Conservation (phyloP, 2,329 filamentous ascomycete species). For the Paecilomyces sp. region DNA sequence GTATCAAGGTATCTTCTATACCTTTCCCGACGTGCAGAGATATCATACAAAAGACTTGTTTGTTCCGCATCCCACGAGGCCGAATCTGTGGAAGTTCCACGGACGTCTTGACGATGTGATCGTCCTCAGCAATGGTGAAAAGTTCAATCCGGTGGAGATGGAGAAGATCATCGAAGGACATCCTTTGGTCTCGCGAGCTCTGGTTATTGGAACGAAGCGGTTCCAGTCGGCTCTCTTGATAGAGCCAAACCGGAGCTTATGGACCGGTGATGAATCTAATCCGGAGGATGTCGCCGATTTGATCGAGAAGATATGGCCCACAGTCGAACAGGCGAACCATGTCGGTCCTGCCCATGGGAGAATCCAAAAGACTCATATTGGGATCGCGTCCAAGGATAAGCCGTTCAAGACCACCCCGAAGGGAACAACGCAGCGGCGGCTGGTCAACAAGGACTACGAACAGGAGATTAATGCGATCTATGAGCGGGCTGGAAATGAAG, state of each 20-base stretch:
- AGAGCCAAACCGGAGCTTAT: neutral
- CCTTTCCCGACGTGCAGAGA: neutral
- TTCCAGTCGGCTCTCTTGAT: conserved; percentile 8
- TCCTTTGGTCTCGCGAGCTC: neutral
- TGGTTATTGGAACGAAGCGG: conserved; percentile 3
- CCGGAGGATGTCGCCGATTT: neutral
- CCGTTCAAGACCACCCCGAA: conserved; percentile 28
- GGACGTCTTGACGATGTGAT: conserved; percentile 8
- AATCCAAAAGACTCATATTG: conserved; percentile 18
- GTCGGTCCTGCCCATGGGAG: conserved; percentile 20
- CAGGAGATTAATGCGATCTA: no score
- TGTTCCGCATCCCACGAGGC: neutral
- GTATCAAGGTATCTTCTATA: neutral
- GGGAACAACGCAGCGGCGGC: conserved; percentile 28
- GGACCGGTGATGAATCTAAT: neutral
- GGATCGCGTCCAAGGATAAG: conserved; percentile 21
- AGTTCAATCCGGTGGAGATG: conserved; percentile 6
- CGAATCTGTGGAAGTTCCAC: neutral
- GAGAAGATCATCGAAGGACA: conserved; percentile 1
- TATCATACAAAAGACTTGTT: neutral
- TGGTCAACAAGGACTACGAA: no score
- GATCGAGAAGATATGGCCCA: conserved; percentile 8
- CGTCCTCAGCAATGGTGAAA: conserved; percentile 9
- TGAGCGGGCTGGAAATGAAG: no score
- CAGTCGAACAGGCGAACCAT: conserved; percentile 22